Evolutionary conservation across 192 early-diverging fungal genomes (phyloP).

Genomic region (Entomortierella beljakovae): DNA sequence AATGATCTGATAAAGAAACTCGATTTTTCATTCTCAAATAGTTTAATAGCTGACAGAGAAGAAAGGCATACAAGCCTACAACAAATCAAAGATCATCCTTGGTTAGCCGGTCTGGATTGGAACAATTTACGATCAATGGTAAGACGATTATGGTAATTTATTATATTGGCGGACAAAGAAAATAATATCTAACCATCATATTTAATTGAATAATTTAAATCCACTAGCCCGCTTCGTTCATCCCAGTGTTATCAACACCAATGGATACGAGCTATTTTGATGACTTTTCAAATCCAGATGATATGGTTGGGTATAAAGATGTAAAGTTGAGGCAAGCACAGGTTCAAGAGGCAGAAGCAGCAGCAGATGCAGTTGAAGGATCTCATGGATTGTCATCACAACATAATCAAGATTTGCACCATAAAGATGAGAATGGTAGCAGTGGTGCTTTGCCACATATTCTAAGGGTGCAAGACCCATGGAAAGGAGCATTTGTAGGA

Average conservation of each 20-base stretch:
- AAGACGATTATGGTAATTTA: slow-evolving; percentile 64
- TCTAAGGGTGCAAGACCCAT: slow-evolving; percentile 64
- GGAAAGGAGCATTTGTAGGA: slow-evolving; percentile 87
- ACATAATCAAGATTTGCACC: slow-evolving; percentile 20
- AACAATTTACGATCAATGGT: slow-evolving; percentile 55
- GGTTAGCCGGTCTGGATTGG: slow-evolving; percentile 52
- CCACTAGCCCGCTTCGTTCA: slow-evolving; percentile 71
- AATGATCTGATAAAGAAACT: too few relatives aligned
- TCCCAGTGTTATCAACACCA: slow-evolving; percentile 76
- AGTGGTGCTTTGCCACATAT: slow-evolving; percentile 64
- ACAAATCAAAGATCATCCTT: slow-evolving; percentile 37
- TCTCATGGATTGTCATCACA: background rate
- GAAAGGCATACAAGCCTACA: slow-evolving; percentile 60
- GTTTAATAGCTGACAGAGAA: slow-evolving; percentile 63
- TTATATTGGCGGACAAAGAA: background rate
- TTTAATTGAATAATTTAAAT: background rate
- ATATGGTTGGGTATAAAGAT: slow-evolving; percentile 70
- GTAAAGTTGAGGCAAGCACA: slow-evolving; percentile 51
- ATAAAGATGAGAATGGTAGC: slow-evolving; percentile 53
- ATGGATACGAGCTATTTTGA: slow-evolving; percentile 91
- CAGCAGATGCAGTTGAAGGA: slow-evolving; percentile 58
- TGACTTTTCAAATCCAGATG: slow-evolving; percentile 73
- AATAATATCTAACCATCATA: background rate
- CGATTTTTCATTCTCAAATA: background rate
- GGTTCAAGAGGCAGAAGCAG: slow-evolving; percentile 59